Base-by-base conservation (phyloP, 2,329 filamentous ascomycete genomes). In the Allantophomopsis lycopodina region DNA sequence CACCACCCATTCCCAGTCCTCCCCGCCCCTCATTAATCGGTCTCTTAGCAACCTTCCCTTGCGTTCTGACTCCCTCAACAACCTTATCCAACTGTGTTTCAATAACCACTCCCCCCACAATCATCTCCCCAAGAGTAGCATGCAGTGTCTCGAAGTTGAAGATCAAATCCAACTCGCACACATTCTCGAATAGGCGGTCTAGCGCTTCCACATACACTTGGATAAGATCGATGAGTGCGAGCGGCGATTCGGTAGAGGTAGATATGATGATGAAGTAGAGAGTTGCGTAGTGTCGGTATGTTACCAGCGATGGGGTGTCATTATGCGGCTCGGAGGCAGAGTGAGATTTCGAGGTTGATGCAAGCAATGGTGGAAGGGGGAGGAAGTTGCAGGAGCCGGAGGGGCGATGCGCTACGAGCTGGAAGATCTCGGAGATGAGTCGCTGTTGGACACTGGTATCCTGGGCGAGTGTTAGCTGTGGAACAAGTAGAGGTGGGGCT, bases 71-170 rank as follows among this genome's bases (percentile, higher is more conserved):
- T 1, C 85, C 88, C 28, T 84, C 73, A 4, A 95, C 83, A 40
- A 96, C 91, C 58, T 79, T 79, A 42, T 94, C 87, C 44, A 94
- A 62, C 51, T 81, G 85, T 23, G 89, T 95, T 65, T 96, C 89
- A 17, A 96, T 79, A 13, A 96, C 89, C 12, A 95, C 86, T 1
- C 89, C 89, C 12, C 89, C 89, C 13, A 94, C 84, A 41, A 96
- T 83, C 85, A 96, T 94, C 68, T 96, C 89, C 42, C 78, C 79
- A 8, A 96, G 66, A 13, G 87, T 79, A 7, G 89, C 83, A 65
- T 98, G 91, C 53, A 98, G 69, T 13, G 87, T 93, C 70, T 98
- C 91, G 52, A 94, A 98, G 58, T 96, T 96, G 67, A 98, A 98
- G 59, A 98, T 98, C 50, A 98, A 71, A 60, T 98, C 88, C 40